Percentiles rank a stretch among this genome's conserved stretches.
Evolutionary conservation across 805 yeast genomes (phyloP).

Genomic region (Yueomyces sinensis): DNA sequence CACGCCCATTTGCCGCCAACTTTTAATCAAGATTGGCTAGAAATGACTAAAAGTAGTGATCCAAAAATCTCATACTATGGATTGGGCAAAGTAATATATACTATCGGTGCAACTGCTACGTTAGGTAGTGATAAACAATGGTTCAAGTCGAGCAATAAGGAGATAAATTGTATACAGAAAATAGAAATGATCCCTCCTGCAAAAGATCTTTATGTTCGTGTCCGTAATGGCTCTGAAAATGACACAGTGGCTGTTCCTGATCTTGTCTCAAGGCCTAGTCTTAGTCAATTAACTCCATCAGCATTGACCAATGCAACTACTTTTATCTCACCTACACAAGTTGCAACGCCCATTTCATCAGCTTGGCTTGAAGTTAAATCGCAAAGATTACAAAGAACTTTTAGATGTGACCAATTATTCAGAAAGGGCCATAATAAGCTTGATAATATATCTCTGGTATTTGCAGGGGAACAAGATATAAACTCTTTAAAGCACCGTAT

Average conservation of each 20-base stretch:
- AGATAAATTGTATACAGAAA: slow-evolving; percentile 9
- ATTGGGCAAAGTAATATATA: slow-evolving; percentile 18
- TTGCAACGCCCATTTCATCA: background rate
- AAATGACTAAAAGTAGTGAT: slow-evolving; percentile 13
- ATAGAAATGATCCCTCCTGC: slow-evolving; percentile 18
- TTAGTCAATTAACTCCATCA: background rate
- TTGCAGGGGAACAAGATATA: background rate
- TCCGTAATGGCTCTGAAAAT: background rate
- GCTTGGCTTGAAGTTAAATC: slow-evolving; percentile 18
- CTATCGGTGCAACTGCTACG: slow-evolving; percentile 16
- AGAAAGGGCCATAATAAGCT: slow-evolving; percentile 13
- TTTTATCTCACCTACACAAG: background rate
- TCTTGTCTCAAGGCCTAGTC: background rate
- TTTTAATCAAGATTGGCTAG: slow-evolving; percentile 17
- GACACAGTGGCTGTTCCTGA: background rate
- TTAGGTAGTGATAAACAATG: slow-evolving; percentile 19
- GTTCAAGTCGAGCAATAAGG: slow-evolving; percentile 18
- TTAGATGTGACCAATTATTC: slow-evolving; percentile 15
- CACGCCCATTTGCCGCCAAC: slow-evolving; percentile 19
- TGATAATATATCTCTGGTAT: slow-evolving; percentile 11
- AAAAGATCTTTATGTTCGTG: slow-evolving; percentile 5
- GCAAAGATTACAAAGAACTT: slow-evolving; percentile 9
- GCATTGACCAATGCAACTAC: background rate
- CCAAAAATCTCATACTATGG: slow-evolving; percentile 16
- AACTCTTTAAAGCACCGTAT: slow-evolving; percentile 6